phyloP scores from a whole-genome alignment of 441 rosid species.

The Populus hybrid region DNA sequence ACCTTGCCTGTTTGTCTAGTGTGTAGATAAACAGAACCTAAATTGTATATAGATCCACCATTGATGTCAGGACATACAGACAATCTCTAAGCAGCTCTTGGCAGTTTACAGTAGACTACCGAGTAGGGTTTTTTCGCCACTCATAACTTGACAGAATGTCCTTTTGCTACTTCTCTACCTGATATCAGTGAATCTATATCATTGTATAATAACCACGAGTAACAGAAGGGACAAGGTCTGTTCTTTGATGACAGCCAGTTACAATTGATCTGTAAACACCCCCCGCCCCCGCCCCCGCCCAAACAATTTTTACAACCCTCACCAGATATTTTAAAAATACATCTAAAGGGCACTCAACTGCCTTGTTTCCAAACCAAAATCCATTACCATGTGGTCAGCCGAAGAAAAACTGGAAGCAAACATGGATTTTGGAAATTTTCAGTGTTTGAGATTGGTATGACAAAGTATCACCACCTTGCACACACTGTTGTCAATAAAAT shows the following conservation, averaged over 20 bases:
- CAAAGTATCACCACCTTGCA: conserved; percentile 5
- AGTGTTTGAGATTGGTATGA: not conserved
- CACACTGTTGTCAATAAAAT: not conserved
- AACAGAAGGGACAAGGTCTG: not conserved
- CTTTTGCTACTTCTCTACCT: not conserved
- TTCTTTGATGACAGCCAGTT: conserved; percentile 15
- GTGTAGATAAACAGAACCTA: too few species aligned
- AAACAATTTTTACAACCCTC: conserved; percentile 29
- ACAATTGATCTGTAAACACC: conserved; percentile 20
- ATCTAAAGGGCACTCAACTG: conserved; percentile 3
- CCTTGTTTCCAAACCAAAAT: conserved; percentile 11
- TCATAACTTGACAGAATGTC: not conserved
- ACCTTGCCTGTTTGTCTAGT: too few species aligned
- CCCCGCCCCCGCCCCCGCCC: conserved; percentile 12
- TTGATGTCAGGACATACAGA: too few species aligned
- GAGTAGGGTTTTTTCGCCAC: not conserved
- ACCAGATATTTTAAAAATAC: conserved; percentile 5
- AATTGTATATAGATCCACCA: too few species aligned
- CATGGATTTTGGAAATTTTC: conserved; percentile 25
- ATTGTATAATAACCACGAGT: not conserved
- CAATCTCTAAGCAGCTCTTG: not conserved
- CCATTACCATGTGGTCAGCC: conserved; percentile 28
- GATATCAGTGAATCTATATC: not conserved
- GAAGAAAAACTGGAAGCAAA: conserved; percentile 24
- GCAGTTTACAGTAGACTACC: not conserved